Evolutionary conservation across 2,329 filamentous ascomycete species (phyloP), one percentile per base, ranked within the genome.

Genomic region (Microsporum ferrugineum): DNA sequence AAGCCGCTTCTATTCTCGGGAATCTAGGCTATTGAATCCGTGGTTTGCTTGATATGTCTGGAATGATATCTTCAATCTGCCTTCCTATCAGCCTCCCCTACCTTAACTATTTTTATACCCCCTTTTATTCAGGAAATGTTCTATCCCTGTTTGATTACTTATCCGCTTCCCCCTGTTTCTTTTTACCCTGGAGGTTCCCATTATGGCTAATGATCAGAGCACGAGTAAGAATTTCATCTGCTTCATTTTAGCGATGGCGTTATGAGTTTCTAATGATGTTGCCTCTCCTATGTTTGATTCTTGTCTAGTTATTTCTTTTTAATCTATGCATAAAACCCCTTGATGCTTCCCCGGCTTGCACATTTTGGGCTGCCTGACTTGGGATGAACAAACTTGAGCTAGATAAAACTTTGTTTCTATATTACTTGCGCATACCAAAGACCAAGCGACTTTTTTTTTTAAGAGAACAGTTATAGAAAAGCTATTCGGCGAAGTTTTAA

Each of bases 1-100:
- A 78, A 63, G 71, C 73, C 59, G 76, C 72, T 63, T 69, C 68
- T 5, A 66, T 77, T 23, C 70, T 78, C 43, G 68, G 71, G 29
- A 71, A 71, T 59, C 67, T 77, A 27, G 76, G 75, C 29, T 77
- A 71, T 67, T 63, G 47, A 60, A 34, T 14, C 34, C 10, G 41
- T 45, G 41, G 41, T 2, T 45, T 45, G 41, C 7, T 23, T n/a
- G 17, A 23, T 45, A 31, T 12, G 8, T 31, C 47, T 33, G 23
- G 47, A 31, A 53, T 53, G 49, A 6, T 17, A 33, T 33, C 4
- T 29, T 47, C 43, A 47, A 23, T 29, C 12, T 33, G 27, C 49
- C n/a, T 27, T 53, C 47, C 6, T 6, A n/a, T 17, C 27, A 33
- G 23, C 29, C 29, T 34, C 29, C 29, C 5, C 5, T 33, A 33